Evolutionary conservation across 2,329 filamentous ascomycete species (phyloP), one percentile per base, ranked within the genome.

Genomic region (Hyphodiscus sp.): DNA sequence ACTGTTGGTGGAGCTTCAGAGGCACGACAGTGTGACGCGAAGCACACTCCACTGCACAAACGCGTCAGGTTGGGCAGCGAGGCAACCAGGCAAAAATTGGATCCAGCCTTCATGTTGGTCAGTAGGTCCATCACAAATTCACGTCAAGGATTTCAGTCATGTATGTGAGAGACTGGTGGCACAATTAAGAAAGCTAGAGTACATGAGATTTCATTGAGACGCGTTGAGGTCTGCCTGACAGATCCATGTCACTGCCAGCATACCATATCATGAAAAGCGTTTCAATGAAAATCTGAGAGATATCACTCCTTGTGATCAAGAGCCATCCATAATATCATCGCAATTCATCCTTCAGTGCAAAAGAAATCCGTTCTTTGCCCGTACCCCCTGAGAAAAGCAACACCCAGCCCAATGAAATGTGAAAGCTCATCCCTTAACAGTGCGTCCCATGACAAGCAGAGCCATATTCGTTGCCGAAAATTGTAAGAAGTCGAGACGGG

Each of bases 101-200:
- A 15, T 20, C 6, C 19, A 16, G 8, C 18, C 10, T 15, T 26
- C 18, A 20, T 4, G 43, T 26, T 3, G 23, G 4, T 8, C 8
- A 8, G 8, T 19, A 16, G 5, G 20, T 29, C 3, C 23, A 19
- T 46, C 29, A 46, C 10, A 20, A 20, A 38, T 38, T 41, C 41
- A 51, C 42, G n/a, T 41, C 3, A 43, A 33, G 44, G 52, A 41
- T 45, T 47, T 55, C 33, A 41, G 42, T 47, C 47, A 47, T 45
- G 20, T n/a, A 16, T 33, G 19, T 20, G 15, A 38, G 47, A 44
- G 9, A 20, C 42, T 43, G 44, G 42, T 62, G 48, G 56, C 60
- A 60, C 57, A 63, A 48, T 60, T 60, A 60, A 59, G 50, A 60
- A 46, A 64, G 56, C 60, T 66, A 67, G 63, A 65, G 61, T 66